Conservation (phyloP, 2,329 filamentous ascomycete genomes). For the Cytospora leucostoma region DNA sequence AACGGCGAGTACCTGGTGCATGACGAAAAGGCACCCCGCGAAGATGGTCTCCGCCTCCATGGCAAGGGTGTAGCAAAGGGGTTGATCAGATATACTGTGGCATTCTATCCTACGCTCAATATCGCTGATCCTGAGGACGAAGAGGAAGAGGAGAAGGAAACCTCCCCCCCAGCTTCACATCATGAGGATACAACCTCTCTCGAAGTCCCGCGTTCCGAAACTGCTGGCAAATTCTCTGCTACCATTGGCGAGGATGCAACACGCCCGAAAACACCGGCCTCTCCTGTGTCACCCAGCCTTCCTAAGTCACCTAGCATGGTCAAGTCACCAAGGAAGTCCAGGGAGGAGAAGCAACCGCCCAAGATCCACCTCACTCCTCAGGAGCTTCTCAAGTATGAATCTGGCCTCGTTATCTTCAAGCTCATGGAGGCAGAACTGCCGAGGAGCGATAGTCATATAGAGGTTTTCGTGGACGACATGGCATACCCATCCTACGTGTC, state of each 20-base stretch:
- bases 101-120: slow-evolving; percentile 89
- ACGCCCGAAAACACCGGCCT: slow-evolving; percentile 46
- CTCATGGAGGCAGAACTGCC: slow-evolving; percentile 87
- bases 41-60: slow-evolving; percentile 72
- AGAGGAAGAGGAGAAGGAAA: slow-evolving; percentile 51
- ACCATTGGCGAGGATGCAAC: slow-evolving; percentile 39
- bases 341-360: slow-evolving; percentile 61
- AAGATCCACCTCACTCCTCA: slow-evolving; percentile 79
- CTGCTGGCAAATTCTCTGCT: slow-evolving; percentile 48
- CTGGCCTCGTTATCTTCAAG: slow-evolving; percentile 91
- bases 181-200: slow-evolving; percentile 34
- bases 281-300: slow-evolving; percentile 47
- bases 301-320: slow-evolving; percentile 31
- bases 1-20: slow-evolving; percentile 79
- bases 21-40: slow-evolving; percentile 69
- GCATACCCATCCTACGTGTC: slow-evolving; percentile 87
- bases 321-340: slow-evolving; percentile 43
- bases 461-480: slow-evolving; percentile 93
- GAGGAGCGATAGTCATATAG: slow-evolving; percentile 73
- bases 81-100: slow-evolving; percentile 74
- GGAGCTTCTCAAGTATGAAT: slow-evolving; percentile 83
- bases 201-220: slow-evolving; percentile 39
- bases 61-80: slow-evolving; percentile 77
- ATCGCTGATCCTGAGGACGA: slow-evolving; percentile 89
- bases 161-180: slow-evolving; percentile 26